These are phyloP conservation scores for Drechmeria coniospora DNA, from an alignment of 2,329 filamentous ascomycete genomes.

Conservation along the genomic window DNA sequence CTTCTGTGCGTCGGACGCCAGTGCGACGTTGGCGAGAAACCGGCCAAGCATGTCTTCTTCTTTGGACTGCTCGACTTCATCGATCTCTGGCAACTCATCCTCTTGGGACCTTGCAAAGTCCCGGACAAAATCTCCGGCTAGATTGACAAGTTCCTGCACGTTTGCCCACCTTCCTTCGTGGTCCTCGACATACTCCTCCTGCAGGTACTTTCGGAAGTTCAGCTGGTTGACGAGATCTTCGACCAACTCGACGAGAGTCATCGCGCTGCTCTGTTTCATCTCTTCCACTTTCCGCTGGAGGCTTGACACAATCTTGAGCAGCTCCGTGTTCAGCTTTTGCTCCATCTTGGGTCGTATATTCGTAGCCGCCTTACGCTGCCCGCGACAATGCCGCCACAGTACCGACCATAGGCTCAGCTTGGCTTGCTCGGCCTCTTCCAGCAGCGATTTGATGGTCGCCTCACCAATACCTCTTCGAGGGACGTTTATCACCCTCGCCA, in stretches of 20 bases:
- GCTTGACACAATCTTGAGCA: conserved; percentile 27
- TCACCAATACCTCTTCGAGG: conserved; percentile 73
- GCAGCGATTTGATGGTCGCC: conserved; percentile 54
- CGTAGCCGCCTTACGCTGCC: conserved; percentile 29
- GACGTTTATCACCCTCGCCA: conserved; percentile 71
- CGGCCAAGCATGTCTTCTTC: conserved; percentile 51
- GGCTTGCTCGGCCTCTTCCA: conserved; percentile 60
- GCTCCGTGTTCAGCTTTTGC: conserved; percentile 34
- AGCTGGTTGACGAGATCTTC: conserved; percentile 46
- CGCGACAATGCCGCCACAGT: conserved; percentile 40
- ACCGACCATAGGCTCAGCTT: conserved; percentile 61
- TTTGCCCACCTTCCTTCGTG: conserved; percentile 74
- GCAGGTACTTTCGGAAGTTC: conserved; percentile 58
- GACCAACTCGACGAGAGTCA: conserved; percentile 31
- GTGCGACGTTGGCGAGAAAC: conserved; percentile 78
- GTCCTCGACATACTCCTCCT: conserved; percentile 55
- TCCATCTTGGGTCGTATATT: conserved; percentile 35
- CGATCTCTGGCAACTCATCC: conserved; percentile 48
- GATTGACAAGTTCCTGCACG: conserved; percentile 69
- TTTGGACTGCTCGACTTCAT: conserved; percentile 52
- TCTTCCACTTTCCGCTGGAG: conserved; percentile 15
- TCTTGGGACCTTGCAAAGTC: conserved; percentile 29
- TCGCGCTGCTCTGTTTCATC: conserved; percentile 12
- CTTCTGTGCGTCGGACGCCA: conserved; percentile 66
- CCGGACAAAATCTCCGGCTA: conserved; percentile 56